Percentiles rank a stretch among this genome's conserved stretches.
phyloP scores from a whole-genome alignment of 1,284 basidiomycete species.

The Papiliotrema fonsecae region DNA sequence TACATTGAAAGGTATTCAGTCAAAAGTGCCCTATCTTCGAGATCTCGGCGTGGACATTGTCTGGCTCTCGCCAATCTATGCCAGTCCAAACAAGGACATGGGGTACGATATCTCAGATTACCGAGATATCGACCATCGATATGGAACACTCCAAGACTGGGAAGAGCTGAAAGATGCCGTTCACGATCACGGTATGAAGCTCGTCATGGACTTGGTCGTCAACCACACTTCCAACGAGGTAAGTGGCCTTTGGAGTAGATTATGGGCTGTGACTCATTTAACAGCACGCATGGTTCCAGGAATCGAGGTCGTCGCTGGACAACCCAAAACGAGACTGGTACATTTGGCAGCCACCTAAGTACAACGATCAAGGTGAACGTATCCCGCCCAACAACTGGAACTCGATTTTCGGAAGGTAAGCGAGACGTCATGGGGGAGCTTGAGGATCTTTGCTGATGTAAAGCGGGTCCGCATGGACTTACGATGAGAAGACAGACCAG shows the following conservation, averaged over 20 bases:
- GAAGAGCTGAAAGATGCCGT: slow-evolving; percentile 43
- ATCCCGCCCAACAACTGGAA: slow-evolving; percentile 52
- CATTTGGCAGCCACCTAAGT: slow-evolving; percentile 46
- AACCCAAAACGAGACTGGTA: slow-evolving; percentile 52
- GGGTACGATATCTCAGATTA: slow-evolving; percentile 48
- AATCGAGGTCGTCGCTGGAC: slow-evolving; percentile 40
- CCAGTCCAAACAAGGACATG: slow-evolving; percentile 39
- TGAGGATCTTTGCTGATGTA: background rate
- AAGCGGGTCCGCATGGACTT: slow-evolving; percentile 47
- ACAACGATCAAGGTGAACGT: slow-evolving; percentile 32
- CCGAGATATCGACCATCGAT: slow-evolving; percentile 46
- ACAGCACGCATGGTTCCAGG: slow-evolving; percentile 50
- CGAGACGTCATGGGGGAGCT: slow-evolving; percentile 1
- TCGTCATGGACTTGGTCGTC: slow-evolving; percentile 51
- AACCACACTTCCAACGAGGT: slow-evolving; percentile 49
- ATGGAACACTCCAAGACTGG: slow-evolving; percentile 49
- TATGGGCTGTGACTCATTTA: background rate
- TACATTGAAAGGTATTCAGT: slow-evolving; percentile 49
- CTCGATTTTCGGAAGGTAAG: slow-evolving; percentile 41
- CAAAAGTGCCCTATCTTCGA: slow-evolving; percentile 49
- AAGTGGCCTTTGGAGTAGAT: background rate
- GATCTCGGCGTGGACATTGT: slow-evolving; percentile 50
- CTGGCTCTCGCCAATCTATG: slow-evolving; percentile 45
- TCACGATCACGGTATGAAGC: slow-evolving; percentile 46
- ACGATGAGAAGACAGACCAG: slow-evolving; percentile 48